Percentiles rank a stretch among this genome's conserved stretches.
Conservation (phyloP, 2,329 filamentous ascomycete species). For the Penicillium corylophilum region DNA sequence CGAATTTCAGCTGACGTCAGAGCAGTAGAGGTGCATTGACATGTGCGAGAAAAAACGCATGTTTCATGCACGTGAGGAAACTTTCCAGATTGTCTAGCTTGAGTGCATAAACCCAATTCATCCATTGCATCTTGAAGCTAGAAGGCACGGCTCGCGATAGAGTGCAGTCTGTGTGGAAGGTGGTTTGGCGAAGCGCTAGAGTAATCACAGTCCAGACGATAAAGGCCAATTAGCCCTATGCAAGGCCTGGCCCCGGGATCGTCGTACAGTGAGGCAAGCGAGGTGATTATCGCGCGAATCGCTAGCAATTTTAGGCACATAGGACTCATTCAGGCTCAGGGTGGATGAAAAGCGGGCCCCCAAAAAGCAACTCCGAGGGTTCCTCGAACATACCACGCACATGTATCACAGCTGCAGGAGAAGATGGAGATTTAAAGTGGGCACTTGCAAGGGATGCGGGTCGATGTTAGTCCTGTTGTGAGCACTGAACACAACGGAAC, state of each 20-base stretch:
- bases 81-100: not conserved
- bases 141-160: not conserved
- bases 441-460: conserved; percentile 10
- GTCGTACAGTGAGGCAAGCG: not conserved
- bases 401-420: not conserved
- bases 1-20: conserved; percentile 9
- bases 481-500: not conserved
- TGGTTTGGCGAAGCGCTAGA: not conserved
- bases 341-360: not conserved
- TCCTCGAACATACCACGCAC: not conserved
- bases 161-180: not conserved
- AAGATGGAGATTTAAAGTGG: not conserved
- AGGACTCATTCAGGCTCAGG: not conserved
- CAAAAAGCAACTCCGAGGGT: not conserved
- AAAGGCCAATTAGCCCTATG: not conserved
- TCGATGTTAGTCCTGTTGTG: not conserved
- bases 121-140: not conserved
- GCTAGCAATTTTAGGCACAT: not conserved
- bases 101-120: not conserved
- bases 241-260: not conserved
- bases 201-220: not conserved
- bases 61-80: conserved; percentile 7
- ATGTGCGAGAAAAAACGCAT: conserved; percentile 7
- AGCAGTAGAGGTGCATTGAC: not conserved
- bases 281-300: not conserved